A percentile compares a stretch with the other conserved stretches of the same genome.
Evolutionary conservation across 495 filamentous ascomycete species (phyloP).

Genomic region (Elasticomyces elasticus): DNA sequence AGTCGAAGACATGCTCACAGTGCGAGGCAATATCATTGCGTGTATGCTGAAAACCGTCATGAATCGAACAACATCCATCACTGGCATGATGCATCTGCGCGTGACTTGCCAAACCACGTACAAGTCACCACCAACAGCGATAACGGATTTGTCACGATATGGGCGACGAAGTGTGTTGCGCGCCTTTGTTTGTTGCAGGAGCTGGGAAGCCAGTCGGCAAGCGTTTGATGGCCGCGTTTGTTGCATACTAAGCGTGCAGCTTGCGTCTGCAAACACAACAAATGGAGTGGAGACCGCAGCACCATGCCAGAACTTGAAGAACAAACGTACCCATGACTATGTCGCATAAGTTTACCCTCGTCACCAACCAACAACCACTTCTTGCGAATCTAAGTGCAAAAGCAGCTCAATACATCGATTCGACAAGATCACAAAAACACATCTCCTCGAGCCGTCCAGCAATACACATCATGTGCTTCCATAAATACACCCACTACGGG

Average conservation of each 20-base stretch:
- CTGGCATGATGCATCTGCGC: too few relatives aligned
- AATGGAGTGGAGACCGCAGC: not conserved
- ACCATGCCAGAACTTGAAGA: not conserved
- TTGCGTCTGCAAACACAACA: not conserved
- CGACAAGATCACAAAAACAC: not conserved
- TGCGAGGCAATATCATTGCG: too few relatives aligned
- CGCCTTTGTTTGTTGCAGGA: too few relatives aligned
- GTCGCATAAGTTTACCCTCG: not conserved
- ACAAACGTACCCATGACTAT: too few relatives aligned
- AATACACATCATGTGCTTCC: constrained; percentile 13
- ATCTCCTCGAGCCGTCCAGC: not conserved
- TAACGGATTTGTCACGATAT: not conserved
- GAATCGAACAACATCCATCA: too few relatives aligned
- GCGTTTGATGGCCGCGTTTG: not conserved
- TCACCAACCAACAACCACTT: too few relatives aligned
- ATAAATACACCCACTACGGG: constrained; percentile 20
- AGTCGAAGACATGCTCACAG: too few relatives aligned
- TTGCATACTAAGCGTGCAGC: not conserved
- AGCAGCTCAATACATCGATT: too few relatives aligned
- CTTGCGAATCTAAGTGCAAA: too few relatives aligned
- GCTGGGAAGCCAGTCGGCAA: not conserved
- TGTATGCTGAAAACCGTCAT: too few relatives aligned
- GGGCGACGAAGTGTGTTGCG: not conserved
- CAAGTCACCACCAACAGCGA: too few relatives aligned
- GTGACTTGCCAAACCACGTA: too few relatives aligned